These are phyloP conservation scores for Tetrahymena malaccensis DNA, from an alignment of 73 alveolate species.

Conservation along the genomic window DNA sequence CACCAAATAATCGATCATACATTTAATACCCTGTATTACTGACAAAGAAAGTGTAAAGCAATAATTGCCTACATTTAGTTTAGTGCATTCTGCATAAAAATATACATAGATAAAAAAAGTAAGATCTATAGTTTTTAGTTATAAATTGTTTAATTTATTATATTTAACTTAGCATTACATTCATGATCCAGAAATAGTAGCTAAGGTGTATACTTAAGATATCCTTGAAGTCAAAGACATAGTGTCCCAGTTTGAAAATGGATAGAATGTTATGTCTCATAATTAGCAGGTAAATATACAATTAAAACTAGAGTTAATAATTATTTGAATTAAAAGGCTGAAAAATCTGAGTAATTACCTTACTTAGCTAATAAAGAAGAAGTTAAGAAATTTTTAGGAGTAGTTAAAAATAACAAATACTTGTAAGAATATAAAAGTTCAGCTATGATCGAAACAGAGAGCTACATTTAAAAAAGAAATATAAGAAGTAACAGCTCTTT, in stretches of 20 bases:
- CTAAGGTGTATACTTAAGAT: neutral
- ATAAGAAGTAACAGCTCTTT: neutral
- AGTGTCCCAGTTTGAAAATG: neutral
- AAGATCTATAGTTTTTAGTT: neutral
- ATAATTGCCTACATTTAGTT: neutral
- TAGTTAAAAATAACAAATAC: neutral
- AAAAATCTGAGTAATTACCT: neutral
- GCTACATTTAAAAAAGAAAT: neutral
- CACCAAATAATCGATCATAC: neutral
- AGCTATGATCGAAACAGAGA: neutral
- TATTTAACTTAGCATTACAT: neutral
- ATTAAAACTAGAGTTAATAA: neutral
- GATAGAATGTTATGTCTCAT: neutral
- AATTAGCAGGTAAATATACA: neutral
- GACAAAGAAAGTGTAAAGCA: neutral
- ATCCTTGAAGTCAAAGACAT: neutral
- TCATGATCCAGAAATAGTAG: neutral
- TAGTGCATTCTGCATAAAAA: neutral
- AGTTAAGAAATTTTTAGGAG: neutral
- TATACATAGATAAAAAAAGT: neutral
- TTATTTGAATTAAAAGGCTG: neutral
- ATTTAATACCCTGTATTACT: neutral
- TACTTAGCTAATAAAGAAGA: neutral
- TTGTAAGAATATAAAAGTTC: neutral
- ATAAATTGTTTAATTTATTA: neutral